A percentile compares a stretch with the other conserved stretches of the same genome.
These are phyloP conservation scores for Vaccinium macrocarpon DNA, from an alignment of 148 eudicot species.

Conservation along the genomic window DNA sequence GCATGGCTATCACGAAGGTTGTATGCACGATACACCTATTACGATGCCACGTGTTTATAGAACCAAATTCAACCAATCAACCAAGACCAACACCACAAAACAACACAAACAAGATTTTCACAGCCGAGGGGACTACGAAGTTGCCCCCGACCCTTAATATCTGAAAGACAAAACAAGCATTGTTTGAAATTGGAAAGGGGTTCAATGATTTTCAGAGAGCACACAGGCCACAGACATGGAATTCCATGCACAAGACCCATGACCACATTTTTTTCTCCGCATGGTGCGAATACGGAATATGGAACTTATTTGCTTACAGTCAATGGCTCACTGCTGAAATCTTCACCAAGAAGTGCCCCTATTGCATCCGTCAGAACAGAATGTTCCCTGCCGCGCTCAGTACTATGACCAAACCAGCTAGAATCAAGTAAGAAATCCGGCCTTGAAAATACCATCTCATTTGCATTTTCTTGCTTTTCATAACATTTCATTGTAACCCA, in stretches of 20 bases:
- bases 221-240: conserved; percentile 25
- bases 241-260: conserved; percentile 39
- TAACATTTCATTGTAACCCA: conserved; percentile 25
- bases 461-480: conserved; percentile 33
- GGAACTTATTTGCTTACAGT: conserved; percentile 31
- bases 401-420: conserved; percentile 37
- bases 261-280: conserved; percentile 26
- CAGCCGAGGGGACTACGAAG: neutral
- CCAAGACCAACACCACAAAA: neutral
- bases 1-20: neutral
- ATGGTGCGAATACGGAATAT: conserved; percentile 22
- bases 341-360: conserved; percentile 51
- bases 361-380: conserved; percentile 36
- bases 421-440: conserved; percentile 67
- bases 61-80: neutral
- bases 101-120: neutral
- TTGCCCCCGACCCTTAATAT: conserved; percentile 3
- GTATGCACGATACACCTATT: neutral
- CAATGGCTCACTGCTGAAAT: conserved; percentile 29
- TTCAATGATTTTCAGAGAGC: conserved; percentile 19
- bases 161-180: neutral
- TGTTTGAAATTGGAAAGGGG: neutral
- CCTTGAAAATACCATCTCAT: conserved; percentile 40
- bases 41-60: neutral
- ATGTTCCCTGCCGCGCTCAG: conserved; percentile 31